Base-by-base conservation (phyloP, 768 basidiomycete genomes). In the Postia placenta region DNA sequence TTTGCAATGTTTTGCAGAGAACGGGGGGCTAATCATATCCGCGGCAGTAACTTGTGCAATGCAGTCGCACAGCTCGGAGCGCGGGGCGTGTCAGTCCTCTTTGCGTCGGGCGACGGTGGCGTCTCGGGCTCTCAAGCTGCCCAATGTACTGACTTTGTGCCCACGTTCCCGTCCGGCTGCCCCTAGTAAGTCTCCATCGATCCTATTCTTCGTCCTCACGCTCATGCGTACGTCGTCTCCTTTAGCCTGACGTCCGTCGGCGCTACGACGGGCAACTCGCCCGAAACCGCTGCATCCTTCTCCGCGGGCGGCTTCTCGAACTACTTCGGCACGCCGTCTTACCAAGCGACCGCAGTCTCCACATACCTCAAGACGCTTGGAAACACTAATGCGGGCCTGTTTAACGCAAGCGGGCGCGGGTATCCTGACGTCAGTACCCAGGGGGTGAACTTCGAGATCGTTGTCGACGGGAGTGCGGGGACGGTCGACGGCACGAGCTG, bases 291-390 rank as follows among this genome's bases (percentile, higher is more conserved):
- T 0, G 76, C 72, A 1, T 57, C 45, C 50, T 81, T 84, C 66
- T 84, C 83, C 14, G 80, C 82, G 1, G 85, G 86, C 37, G 85
- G 85, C 2, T 88, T 87, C 67, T 85, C 83, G 57, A 71, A 83
- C 54, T 50, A 81, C 76, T 83, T 78, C 60, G 0, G 51, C 20
- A 71, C 72, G 22, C 83, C 83, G 3, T 4, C 30, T 1, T 85
- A 82, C 57, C 84, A 87, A 56, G 45, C 73, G 1, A 14, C 30
- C 4, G 73, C 65, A 12, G 78, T 84, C 2, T 28, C 50, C 0
- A 48, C 54, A 2, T 86, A 71, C 61, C 66, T 86, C 27, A 41
- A 61, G 11, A 61, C 53, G 1, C 69, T 81, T 41, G 69, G 78
- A 33, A 66, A 81, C 12, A 83, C 70, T 58, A 83, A 84, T 43